These are phyloP conservation scores for Xylaria venustula DNA, from an alignment of 495 filamentous ascomycete species.

Conservation along the genomic window DNA sequence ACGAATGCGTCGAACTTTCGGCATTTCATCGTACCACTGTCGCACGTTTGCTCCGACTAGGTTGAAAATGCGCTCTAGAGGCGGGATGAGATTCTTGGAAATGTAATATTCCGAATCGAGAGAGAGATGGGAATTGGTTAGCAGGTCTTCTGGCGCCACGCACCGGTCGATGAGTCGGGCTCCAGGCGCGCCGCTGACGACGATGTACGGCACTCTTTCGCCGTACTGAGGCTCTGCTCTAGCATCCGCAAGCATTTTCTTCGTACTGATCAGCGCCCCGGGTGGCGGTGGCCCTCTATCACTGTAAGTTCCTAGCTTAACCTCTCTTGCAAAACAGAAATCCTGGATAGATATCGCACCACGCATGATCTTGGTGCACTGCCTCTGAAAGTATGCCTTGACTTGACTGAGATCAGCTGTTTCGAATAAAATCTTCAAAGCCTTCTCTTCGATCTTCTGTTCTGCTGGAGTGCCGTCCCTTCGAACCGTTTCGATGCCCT, in stretches of 20 bases:
- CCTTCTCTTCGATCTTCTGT: conserved; percentile 97
- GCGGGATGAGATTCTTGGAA: conserved; percentile 89
- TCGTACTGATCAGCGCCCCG: conserved; percentile 82
- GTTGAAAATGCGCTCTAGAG: conserved; percentile 94
- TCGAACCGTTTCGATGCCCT: conserved; percentile 95
- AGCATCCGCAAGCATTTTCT: conserved; percentile 80
- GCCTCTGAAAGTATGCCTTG: conserved; percentile 84
- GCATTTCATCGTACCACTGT: conserved; percentile 95
- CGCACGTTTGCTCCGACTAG: conserved; percentile 91
- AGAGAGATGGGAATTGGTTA: conserved; percentile 70
- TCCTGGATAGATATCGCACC: conserved; percentile 88
- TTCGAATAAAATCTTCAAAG: conserved; percentile 78
- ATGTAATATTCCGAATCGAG: conserved; percentile 99
- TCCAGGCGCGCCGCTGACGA: conserved; percentile 83
- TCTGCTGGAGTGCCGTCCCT: conserved; percentile 93
- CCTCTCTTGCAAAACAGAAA: conserved; percentile 91
- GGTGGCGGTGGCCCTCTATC: conserved; percentile 74
- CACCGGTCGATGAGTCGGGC: conserved; percentile 86
- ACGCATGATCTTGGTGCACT: conserved; percentile 92
- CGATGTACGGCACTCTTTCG: conserved; percentile 92
- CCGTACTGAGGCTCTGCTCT: conserved; percentile 91
- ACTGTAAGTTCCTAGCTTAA: conserved; percentile 87
- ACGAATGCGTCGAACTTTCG: conserved; percentile 75
- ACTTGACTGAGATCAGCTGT: conserved; percentile 87
- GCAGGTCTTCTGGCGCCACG: conserved; percentile 79